Evolutionary conservation across 2,329 filamentous ascomycete genomes (phyloP), one percentile per base, ranked within the genome.

Genomic region (Dothiorella sarmentorum): DNA sequence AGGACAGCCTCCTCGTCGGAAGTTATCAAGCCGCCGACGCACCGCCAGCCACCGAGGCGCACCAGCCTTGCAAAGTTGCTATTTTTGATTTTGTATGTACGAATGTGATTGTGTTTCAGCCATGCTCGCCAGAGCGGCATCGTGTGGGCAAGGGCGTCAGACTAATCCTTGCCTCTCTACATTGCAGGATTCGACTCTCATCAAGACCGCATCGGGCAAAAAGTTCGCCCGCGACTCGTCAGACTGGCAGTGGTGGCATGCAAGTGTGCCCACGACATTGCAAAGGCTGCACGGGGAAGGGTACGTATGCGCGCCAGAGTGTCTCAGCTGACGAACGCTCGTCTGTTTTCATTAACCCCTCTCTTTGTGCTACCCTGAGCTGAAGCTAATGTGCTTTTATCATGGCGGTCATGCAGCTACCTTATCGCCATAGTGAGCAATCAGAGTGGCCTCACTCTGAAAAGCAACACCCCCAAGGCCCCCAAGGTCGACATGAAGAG

Each of bases 211-310:
- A 3, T 96, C 91, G 0, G 91, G 91, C 7, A 94, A 90, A 73
- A 88, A 83, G 52, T 93, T 93, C 67, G 81, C 85, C 2, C 81
- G 82, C 53, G 83, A 85, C 63, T 83, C 86, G 0, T 78, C 79
- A 3, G 93, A 97, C 70, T 99, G 94, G 94, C 91, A 90, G 71
- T 99, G 94, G 94, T 97, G 91, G 91, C 78, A 95, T 70, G 66
- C 75, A 13, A 80, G 75, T 17, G 89, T 97, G 0, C 90, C 91
- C 1, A 74, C 72, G 0, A 83, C 77, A 55, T 72, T 99, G 17
- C 83, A 81, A 63, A 77, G 85, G 60, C 78, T 97, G 2, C 82
- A 90, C 67, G 77, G 84, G 10, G 83, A 94, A 64, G 90, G 86
- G 82, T 89, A 74, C 37, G 65, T 62, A 62, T 57, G 55, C 55